Conservation (phyloP, 129 eudicot genomes). For the Oenanthe sinensis region DNA sequence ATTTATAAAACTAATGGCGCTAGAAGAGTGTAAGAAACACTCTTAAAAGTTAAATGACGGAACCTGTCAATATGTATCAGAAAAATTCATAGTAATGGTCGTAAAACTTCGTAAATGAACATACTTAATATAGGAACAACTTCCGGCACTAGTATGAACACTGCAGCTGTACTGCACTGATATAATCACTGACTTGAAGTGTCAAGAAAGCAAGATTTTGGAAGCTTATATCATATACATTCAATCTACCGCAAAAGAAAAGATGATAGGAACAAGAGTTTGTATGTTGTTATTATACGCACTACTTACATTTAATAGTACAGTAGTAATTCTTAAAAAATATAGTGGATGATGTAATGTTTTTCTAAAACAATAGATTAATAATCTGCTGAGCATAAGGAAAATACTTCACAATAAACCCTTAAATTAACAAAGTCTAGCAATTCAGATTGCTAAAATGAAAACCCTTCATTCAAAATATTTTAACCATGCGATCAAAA, state of each 20-base stretch:
- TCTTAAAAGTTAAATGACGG: neutral
- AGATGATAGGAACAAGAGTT: neutral
- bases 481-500: too few relatives aligned
- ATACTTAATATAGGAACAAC: neutral
- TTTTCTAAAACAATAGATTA: too few relatives aligned
- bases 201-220: neutral
- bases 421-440: too few relatives aligned
- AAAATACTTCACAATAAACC: too few relatives aligned
- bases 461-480: too few relatives aligned
- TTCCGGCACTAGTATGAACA: neutral
- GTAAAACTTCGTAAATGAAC: neutral
- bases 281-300: neutral
- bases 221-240: neutral
- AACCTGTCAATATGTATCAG: neutral
- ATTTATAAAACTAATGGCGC: neutral
- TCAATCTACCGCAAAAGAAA: neutral
- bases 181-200: neutral
- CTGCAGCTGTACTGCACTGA: neutral
- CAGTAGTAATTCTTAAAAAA: too few relatives aligned
- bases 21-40: neutral
- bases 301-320: neutral
- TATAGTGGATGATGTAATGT: too few relatives aligned
- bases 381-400: too few relatives aligned
- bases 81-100: neutral
- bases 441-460: too few relatives aligned